Evolutionary conservation across 2,329 filamentous ascomycete species (phyloP).

Genomic region (Fusarium armeniacum): DNA sequence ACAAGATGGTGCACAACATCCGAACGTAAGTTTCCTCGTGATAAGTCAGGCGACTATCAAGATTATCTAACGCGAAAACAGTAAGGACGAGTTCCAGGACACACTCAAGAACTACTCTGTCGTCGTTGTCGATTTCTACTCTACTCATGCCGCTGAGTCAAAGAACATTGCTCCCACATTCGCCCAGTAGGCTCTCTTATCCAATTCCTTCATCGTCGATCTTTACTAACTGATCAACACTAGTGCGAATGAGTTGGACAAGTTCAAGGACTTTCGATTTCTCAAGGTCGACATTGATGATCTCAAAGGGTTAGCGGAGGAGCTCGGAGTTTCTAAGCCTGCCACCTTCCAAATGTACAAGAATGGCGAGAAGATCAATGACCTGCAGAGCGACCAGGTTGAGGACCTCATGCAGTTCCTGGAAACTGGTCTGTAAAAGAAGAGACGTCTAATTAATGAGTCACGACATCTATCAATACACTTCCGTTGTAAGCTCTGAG

Average conservation of each 20-base stretch:
- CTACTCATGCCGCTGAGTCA: constrained; percentile 23
- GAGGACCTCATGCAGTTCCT: constrained; percentile 30
- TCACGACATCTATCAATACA: not conserved
- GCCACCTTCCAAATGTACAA: constrained; percentile 37
- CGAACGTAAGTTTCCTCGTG: constrained; percentile 10
- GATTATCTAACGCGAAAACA: not conserved
- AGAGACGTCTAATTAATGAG: not conserved
- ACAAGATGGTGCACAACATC: constrained; percentile 41
- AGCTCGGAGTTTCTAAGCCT: constrained; percentile 18
- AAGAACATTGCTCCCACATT: constrained; percentile 34
- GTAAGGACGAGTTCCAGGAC: constrained; percentile 38
- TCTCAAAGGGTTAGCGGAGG: constrained; percentile 16
- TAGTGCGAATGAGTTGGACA: constrained; percentile 33
- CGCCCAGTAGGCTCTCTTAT: constrained; percentile 9
- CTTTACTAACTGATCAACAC: accelerated
- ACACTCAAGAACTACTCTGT: constrained; percentile 23
- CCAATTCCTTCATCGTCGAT: not conserved
- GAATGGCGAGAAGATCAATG: constrained; percentile 28
- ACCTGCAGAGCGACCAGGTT: constrained; percentile 19
- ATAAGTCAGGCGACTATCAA: not conserved
- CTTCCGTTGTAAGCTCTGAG: no score
- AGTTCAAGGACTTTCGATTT: constrained; percentile 40
- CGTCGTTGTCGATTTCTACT: constrained; percentile 38
- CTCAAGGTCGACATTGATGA: constrained; percentile 39
- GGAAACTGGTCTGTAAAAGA: constrained; percentile 22